Conservation (phyloP, 192 early-diverging fungal species). For the Gaertneriomyces sp. region DNA sequence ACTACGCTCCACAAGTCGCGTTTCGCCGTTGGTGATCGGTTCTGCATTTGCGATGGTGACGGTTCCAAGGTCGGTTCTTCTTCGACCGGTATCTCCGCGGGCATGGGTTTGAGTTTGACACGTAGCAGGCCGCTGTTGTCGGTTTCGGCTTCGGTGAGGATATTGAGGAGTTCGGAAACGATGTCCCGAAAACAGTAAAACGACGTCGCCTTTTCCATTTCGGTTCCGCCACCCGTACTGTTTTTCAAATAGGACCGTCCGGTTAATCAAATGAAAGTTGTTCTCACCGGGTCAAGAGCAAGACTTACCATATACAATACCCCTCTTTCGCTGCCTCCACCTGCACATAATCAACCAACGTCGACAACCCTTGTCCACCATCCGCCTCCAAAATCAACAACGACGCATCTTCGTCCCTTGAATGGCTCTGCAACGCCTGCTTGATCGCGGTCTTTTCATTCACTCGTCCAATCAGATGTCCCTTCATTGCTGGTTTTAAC, state of each 20-base stretch:
- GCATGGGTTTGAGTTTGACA: conserved; percentile 11
- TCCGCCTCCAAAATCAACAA: conserved; percentile 48
- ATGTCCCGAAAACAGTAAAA: conserved; percentile 43
- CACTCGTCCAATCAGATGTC: conserved; percentile 37
- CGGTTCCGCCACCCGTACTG: conserved; percentile 33
- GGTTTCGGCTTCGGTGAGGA: conserved; percentile 27
- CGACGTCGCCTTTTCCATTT: conserved; percentile 46
- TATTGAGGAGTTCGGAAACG: conserved; percentile 35
- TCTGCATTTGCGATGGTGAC: background rate
- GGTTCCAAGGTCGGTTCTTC: background rate
- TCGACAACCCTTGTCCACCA: conserved; percentile 49
- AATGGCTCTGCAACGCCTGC: conserved; percentile 16
- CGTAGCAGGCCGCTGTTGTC: conserved; percentile 18
- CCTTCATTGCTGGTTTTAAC: background rate
- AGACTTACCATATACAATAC: conserved; percentile 38
- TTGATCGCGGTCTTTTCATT: conserved; percentile 38
- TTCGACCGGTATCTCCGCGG: background rate
- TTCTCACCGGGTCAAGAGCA: background rate
- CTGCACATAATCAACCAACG: conserved; percentile 40
- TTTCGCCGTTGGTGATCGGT: too few relatives aligned
- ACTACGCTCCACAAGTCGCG: too few relatives aligned
- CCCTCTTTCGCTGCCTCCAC: conserved; percentile 35
- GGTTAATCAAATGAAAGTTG: background rate
- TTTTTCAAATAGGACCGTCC: background rate
- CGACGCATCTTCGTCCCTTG: conserved; percentile 14